These are phyloP conservation scores for Suhomyces choctaworum DNA, from an alignment of 1,139 yeast species.

Conservation along the genomic window DNA sequence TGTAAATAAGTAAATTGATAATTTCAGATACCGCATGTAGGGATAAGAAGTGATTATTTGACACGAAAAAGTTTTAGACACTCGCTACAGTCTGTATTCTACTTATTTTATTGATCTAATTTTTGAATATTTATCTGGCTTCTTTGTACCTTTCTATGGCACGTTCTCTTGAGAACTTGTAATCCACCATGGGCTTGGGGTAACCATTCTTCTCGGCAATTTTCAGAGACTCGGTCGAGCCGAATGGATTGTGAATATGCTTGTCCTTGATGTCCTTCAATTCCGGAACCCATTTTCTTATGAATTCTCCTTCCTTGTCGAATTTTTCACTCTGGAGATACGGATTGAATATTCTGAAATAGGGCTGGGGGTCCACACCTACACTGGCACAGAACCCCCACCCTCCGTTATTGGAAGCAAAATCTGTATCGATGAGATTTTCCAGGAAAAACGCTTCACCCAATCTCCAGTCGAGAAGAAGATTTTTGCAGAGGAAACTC, in stretches of 20 bases:
- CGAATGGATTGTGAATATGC: conserved; percentile 41
- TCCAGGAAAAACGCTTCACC: conserved; percentile 55
- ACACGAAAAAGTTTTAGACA: no score
- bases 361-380: conserved; percentile 57
- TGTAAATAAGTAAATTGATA: background rate
- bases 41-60: no score
- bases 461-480: conserved; percentile 55
- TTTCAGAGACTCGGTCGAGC: conserved; percentile 15
- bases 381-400: conserved; percentile 58
- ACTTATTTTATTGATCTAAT: background rate
- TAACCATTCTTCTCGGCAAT: conserved; percentile 31
- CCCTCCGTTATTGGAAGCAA: conserved; percentile 56
- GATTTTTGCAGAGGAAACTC: conserved; percentile 51
- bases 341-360: conserved; percentile 56
- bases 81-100: background rate
- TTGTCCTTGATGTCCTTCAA: conserved; percentile 31
- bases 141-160: conserved; percentile 40
- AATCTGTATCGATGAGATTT: conserved; percentile 52
- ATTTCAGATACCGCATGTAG: no score
- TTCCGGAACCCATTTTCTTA: conserved; percentile 54
- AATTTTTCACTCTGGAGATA: conserved; percentile 50
- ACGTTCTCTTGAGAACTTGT: conserved; percentile 35
- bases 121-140: conserved; percentile 23
- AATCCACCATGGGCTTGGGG: conserved; percentile 45
- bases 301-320: conserved; percentile 48